These are phyloP conservation scores for Hypholoma sublateritium DNA, from an alignment of 768 basidiomycete genomes.

Conservation along the genomic window DNA sequence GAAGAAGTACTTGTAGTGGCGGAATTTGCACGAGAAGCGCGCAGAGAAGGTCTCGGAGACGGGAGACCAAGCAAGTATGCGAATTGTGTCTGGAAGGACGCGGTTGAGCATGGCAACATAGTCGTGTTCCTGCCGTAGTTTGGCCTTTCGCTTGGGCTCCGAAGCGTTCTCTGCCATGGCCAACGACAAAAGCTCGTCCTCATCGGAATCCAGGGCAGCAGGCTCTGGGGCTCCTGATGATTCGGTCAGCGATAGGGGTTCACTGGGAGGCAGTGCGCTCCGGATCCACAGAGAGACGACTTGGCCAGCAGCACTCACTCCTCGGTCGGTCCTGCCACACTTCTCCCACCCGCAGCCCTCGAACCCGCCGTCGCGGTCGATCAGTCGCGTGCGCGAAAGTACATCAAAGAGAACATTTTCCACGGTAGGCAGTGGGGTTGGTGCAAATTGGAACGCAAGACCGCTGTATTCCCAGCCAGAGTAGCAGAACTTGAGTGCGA, in stretches of 20 bases:
- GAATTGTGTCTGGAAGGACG: constrained; percentile 85
- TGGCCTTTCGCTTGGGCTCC: constrained; percentile 14
- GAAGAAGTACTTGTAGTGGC: constrained; percentile 99
- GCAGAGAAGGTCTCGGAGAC: constrained; percentile 79
- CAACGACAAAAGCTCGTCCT: constrained; percentile 40
- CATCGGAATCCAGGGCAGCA: constrained; percentile 6
- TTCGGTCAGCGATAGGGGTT: neutral
- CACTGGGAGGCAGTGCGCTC: constrained; percentile 48
- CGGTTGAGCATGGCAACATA: constrained; percentile 84
- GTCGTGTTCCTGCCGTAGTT: constrained; percentile 53
- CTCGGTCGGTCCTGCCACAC: constrained; percentile 93
- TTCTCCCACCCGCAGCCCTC: constrained; percentile 89
- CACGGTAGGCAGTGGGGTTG: constrained; percentile 83
- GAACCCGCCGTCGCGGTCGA: constrained; percentile 71
- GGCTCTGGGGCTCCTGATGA: neutral
- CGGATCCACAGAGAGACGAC: constrained; percentile 91
- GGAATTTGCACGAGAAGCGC: constrained; percentile 79
- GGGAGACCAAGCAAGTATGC: constrained; percentile 93
- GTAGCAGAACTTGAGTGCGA: constrained; percentile 92
- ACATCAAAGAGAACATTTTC: constrained; percentile 85
- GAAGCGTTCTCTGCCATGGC: constrained; percentile 23
- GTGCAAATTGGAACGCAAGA: constrained; percentile 74
- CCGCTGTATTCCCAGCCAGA: constrained; percentile 92
- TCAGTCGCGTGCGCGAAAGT: constrained; percentile 71
- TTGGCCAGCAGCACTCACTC: constrained; percentile 93